Percentiles rank a stretch among this genome's conserved stretches.
Conservation (phyloP, 768 basidiomycete species). For the Podaxis sp. region DNA sequence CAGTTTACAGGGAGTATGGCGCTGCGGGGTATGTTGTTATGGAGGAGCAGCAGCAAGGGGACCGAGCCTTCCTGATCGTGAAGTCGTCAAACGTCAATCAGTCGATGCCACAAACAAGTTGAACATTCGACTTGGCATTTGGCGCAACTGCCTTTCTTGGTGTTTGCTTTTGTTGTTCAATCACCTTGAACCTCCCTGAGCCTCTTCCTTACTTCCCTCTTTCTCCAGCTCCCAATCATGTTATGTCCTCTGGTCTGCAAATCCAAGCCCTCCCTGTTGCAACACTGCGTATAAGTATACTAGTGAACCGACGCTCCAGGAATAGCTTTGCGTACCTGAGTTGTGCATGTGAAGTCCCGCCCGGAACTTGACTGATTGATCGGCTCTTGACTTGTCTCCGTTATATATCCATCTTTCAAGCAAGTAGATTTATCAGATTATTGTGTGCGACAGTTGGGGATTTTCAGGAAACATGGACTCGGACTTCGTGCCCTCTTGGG, state of each 20-base stretch:
- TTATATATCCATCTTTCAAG: not conserved
- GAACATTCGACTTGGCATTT: conserved; percentile 9
- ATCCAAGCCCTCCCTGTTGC: not conserved
- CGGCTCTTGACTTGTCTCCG: not conserved
- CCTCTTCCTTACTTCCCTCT: not conserved
- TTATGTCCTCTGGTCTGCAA: not conserved
- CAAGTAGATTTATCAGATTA: not conserved
- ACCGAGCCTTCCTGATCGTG: conserved; percentile 9
- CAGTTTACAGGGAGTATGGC: not conserved
- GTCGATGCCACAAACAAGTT: not conserved
- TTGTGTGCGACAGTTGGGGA: not conserved
- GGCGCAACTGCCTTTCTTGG: not conserved
- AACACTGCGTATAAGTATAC: no score
- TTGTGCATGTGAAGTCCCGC: not conserved
- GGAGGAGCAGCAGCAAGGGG: not conserved
- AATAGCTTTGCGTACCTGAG: not conserved
- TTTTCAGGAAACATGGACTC: not conserved
- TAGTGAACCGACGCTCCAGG: not conserved
- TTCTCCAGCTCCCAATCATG: not conserved
- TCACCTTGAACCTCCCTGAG: conserved; percentile 2
- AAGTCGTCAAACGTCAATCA: conserved; percentile 13
- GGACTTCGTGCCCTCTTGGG: not conserved
- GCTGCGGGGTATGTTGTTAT: not conserved
- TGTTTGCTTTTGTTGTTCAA: conserved; percentile 10
- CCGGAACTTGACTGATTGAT: not conserved